Evolutionary conservation across 352 stramenopile species (phyloP).

Genomic region (Blastocystis sp.): DNA sequence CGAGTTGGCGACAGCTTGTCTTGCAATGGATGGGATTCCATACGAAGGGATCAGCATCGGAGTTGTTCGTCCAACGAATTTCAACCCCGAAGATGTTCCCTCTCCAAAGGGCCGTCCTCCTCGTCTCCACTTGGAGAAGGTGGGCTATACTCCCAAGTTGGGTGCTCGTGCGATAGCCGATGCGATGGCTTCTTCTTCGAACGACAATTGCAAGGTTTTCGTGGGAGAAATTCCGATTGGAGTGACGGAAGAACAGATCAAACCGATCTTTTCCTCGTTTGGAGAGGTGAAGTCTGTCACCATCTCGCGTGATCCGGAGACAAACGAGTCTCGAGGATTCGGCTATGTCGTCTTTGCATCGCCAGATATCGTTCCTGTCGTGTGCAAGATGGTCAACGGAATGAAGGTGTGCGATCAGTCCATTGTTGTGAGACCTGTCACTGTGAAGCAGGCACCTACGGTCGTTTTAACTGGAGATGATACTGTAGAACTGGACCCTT

Average conservation of each 20-base stretch:
- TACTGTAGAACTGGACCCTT: conserved; percentile 3
- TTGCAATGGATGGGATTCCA: conserved; percentile 40
- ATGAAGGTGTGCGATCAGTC: conserved; percentile 76
- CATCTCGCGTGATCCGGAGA: conserved; percentile 71
- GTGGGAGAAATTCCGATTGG: conserved; percentile 75
- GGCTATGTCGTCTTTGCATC: conserved; percentile 77
- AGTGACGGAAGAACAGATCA: conserved; percentile 71
- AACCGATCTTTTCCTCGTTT: conserved; percentile 73
- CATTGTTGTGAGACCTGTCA: conserved; percentile 64
- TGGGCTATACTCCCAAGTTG: conserved; percentile 24
- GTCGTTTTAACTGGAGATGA: not conserved
- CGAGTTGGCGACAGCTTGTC: conserved; percentile 37
- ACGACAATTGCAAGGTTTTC: conserved; percentile 76
- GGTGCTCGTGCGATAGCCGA: conserved; percentile 27
- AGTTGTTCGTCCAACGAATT: conserved; percentile 23
- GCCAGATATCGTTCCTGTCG: conserved; percentile 65
- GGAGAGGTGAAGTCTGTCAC: conserved; percentile 73
- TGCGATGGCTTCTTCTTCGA: not conserved
- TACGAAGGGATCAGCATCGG: conserved; percentile 52
- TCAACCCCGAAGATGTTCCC: conserved; percentile 42
- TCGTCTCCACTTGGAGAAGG: conserved; percentile 51
- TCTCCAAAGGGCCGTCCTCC: conserved; percentile 4
- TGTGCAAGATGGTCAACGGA: conserved; percentile 69
- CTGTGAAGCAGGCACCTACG: conserved; percentile 1
- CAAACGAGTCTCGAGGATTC: conserved; percentile 73